These are phyloP conservation scores for Trichoderma simmonsii DNA, from an alignment of 2,329 filamentous ascomycete species.

Conservation along the genomic window DNA sequence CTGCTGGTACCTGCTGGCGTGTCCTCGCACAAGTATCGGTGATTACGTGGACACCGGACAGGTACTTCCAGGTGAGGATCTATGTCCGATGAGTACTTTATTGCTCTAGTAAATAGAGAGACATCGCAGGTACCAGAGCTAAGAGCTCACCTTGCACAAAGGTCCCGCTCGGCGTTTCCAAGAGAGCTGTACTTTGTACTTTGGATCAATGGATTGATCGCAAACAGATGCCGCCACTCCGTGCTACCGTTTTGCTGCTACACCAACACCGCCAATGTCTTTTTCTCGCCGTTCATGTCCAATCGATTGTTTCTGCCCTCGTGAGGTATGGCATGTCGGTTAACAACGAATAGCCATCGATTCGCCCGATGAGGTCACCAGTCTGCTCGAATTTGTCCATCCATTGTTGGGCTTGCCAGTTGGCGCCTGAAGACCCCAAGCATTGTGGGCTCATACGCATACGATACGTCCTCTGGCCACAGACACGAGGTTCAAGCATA, in stretches of 20 bases:
- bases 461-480: background rate
- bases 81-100: background rate
- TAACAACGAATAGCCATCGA: background rate
- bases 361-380: background rate
- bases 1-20: background rate
- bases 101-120: background rate
- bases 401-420: background rate
- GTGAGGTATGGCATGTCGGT: background rate
- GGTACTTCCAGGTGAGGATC: background rate
- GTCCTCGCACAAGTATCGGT: background rate
- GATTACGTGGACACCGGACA: background rate
- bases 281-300: background rate
- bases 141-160: background rate
- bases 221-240: background rate
- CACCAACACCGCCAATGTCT: background rate
- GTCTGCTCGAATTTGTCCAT: background rate
- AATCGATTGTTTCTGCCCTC: background rate
- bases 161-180: background rate
- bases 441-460: background rate
- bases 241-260: background rate
- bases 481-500: background rate
- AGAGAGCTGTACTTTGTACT: background rate
- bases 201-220: background rate
- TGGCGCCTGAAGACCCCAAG: conserved; percentile 15
- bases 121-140: background rate